phyloP scores from a whole-genome alignment of 2,329 filamentous ascomycete genomes.

The Stagonosporopsis cucurbitacearum region DNA sequence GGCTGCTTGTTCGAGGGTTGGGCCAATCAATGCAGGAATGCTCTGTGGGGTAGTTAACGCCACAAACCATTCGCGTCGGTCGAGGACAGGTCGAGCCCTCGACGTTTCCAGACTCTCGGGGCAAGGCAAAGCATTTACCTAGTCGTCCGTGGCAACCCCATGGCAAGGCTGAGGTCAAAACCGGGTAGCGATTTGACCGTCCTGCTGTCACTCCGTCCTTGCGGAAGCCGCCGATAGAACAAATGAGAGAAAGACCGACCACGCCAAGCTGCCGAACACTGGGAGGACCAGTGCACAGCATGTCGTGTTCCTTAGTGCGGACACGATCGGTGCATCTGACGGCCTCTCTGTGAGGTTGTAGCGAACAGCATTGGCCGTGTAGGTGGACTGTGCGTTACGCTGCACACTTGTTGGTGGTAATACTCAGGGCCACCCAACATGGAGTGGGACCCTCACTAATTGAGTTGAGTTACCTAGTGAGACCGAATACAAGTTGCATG shows the following conservation, averaged over 20 bases:
- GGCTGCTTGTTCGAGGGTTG: slow-evolving; percentile 4
- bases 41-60: slow-evolving; percentile 13
- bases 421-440: not conserved
- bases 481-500: not conserved
- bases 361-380: not conserved
- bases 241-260: not conserved
- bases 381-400: not conserved
- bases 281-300: slow-evolving; percentile 3
- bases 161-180: not conserved
- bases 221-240: not conserved
- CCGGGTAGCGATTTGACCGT: not conserved
- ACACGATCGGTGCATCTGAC: slow-evolving; percentile 6
- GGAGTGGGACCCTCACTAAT: not conserved
- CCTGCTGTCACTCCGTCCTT: not conserved
- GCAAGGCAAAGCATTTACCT: not conserved
- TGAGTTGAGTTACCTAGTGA: not conserved
- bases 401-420: not conserved
- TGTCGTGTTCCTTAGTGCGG: not conserved
- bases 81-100: slow-evolving; percentile 14
- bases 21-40: slow-evolving; percentile 3
- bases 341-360: not conserved
- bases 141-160: not conserved
- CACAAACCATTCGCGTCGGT: slow-evolving; percentile 10
- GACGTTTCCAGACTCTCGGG: not conserved
- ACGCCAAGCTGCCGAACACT: slow-evolving; percentile 6